phyloP scores from a whole-genome alignment of 2,329 filamentous ascomycete species.

The Neoascochyta sp. region DNA sequence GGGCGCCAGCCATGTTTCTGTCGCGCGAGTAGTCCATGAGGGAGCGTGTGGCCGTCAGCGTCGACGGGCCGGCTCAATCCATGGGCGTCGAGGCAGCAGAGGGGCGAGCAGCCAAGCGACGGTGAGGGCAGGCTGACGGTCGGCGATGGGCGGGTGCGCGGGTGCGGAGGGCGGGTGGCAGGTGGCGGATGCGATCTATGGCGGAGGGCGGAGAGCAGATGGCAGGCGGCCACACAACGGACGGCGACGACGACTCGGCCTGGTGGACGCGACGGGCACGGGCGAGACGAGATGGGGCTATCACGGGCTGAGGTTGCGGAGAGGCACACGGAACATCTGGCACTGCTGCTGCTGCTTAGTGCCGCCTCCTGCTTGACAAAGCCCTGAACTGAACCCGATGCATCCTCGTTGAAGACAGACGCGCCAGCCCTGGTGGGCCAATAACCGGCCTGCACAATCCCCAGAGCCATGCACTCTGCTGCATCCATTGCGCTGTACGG shows the following conservation, averaged over 20 bases:
- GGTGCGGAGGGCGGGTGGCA: conserved; percentile 1
- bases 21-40: conserved; percentile 32
- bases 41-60: too few species aligned
- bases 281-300: too few species aligned
- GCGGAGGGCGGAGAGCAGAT: conserved; percentile 3
- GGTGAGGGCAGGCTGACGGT: conserved; percentile 1
- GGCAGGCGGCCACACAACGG: background rate
- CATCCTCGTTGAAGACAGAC: conserved; percentile 12
- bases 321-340: conserved; percentile 12
- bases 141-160: conserved; percentile 1
- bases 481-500: conserved; percentile 6
- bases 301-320: background rate
- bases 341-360: conserved; percentile 11
- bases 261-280: too few species aligned
- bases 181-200: conserved; percentile 6
- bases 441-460: conserved; percentile 7
- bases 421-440: conserved; percentile 8
- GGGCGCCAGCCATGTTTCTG: conserved; percentile 35
- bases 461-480: conserved; percentile 4
- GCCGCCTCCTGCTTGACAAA: conserved; percentile 10
- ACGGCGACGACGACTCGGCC: conserved; percentile 9
- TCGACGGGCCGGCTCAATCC: conserved; percentile 20
- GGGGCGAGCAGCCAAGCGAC: conserved; percentile 3
- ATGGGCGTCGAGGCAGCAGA: background rate
- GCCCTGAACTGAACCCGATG: conserved; percentile 13